These are phyloP conservation scores for Phylloporus sp. DNA, from an alignment of 768 basidiomycete species.

Conservation along the genomic window DNA sequence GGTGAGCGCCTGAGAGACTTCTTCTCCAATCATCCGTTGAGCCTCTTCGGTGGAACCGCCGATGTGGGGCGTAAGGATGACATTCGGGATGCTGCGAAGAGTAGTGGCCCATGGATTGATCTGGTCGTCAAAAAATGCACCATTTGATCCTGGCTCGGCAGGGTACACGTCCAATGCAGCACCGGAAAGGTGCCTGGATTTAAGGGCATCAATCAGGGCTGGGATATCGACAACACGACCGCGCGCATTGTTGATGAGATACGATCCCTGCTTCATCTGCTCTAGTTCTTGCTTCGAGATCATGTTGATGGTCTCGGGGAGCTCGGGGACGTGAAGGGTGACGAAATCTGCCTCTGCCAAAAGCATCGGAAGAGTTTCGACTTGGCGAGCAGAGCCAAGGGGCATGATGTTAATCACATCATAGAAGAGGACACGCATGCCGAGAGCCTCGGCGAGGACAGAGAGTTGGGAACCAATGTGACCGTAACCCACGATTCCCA, in stretches of 20 bases:
- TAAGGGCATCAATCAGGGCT: conserved; percentile 73
- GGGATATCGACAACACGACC: conserved; percentile 95
- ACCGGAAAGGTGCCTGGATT: conserved; percentile 84
- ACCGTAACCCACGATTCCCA: conserved; percentile 97
- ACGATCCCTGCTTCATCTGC: conserved; percentile 93
- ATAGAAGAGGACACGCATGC: conserved; percentile 92
- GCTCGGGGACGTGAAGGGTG: conserved; percentile 93
- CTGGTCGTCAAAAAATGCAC: conserved; percentile 82
- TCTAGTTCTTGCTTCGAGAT: conserved; percentile 71
- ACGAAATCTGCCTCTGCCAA: conserved; percentile 86
- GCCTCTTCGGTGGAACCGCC: conserved; percentile 99
- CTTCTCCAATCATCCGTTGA: conserved; percentile 94
- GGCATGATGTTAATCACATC: conserved; percentile 98
- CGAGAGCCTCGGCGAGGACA: conserved; percentile 93
- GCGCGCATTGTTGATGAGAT: conserved; percentile 97
- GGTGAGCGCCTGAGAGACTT: conserved; percentile 78
- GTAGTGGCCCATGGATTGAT: conserved; percentile 80
- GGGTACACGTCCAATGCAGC: conserved; percentile 94
- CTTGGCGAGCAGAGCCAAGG: conserved; percentile 86
- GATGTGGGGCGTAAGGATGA: conserved; percentile 97
- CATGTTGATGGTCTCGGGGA: conserved; percentile 94
- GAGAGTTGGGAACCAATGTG: conserved; percentile 98
- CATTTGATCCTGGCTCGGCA: conserved; percentile 87
- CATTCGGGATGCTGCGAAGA: conserved; percentile 75
- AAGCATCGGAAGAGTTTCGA: conserved; percentile 71